A percentile compares a stretch with the other conserved stretches of the same genome.
Conservation (phyloP, 352 stramenopile species). For the Phytopythium sindhum region DNA sequence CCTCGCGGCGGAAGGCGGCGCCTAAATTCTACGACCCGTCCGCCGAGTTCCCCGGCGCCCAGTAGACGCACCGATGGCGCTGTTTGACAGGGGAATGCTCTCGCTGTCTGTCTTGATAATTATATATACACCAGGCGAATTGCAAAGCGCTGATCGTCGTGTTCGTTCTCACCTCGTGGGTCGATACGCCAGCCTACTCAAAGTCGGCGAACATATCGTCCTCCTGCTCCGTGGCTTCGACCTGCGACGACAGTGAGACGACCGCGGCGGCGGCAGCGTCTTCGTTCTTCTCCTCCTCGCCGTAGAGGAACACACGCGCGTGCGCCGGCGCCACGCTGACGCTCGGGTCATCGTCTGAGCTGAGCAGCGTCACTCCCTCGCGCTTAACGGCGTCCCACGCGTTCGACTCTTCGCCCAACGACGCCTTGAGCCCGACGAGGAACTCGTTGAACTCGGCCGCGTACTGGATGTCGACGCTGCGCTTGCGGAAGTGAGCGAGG, state of each 20-base stretch:
- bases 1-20: constrained; percentile 47
- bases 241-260: constrained; percentile 55
- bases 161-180: not conserved
- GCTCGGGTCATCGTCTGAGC: constrained; percentile 49
- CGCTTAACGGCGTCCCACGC: constrained; percentile 52
- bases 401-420: constrained; percentile 37
- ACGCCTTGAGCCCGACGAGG: constrained; percentile 47
- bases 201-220: constrained; percentile 85
- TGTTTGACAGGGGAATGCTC: not conserved
- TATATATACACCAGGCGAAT: not conserved
- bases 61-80: constrained; percentile 28
- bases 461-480: constrained; percentile 70
- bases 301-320: constrained; percentile 55
- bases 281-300: constrained; percentile 49
- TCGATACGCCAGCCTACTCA: constrained; percentile 34
- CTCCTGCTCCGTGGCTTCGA: constrained; percentile 61
- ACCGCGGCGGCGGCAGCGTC: constrained; percentile 27
- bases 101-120: not conserved
- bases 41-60: constrained; percentile 70
- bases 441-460: constrained; percentile 75
- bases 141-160: not conserved
- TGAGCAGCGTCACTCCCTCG: constrained; percentile 61
- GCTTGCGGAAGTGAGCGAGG: constrained; percentile 64
- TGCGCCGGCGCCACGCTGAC: constrained; percentile 43
- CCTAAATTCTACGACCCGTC: constrained; percentile 77